phyloP scores from a whole-genome alignment of 176 grass and related monocot species.

The Pharus latifolius region DNA sequence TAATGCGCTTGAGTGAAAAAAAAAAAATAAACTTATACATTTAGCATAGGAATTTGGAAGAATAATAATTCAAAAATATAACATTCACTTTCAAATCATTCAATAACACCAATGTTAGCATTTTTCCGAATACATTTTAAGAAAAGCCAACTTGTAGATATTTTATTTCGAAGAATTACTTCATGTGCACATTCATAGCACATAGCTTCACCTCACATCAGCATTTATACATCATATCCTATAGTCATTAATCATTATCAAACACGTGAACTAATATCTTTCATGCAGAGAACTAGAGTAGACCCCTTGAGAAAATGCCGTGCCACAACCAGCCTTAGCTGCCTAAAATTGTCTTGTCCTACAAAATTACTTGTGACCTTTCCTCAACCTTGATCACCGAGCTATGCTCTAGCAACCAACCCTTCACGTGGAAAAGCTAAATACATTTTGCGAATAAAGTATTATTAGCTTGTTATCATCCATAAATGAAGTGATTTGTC shows the following conservation, averaged over 20 bases:
- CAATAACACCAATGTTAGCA: background rate
- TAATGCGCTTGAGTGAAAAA: background rate
- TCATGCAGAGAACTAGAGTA: background rate
- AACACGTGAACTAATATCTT: background rate
- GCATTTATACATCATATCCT: background rate
- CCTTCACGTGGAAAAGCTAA: background rate
- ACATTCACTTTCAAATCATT: background rate
- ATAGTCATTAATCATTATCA: too few relatives aligned
- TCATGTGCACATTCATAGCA: background rate
- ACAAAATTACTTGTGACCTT: background rate
- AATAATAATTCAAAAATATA: background rate
- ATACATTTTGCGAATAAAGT: background rate
- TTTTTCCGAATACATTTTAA: background rate
- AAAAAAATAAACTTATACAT: background rate
- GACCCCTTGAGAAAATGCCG: background rate
- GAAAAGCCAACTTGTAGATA: background rate
- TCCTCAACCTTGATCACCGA: background rate
- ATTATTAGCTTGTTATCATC: background rate
- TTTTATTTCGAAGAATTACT: background rate
- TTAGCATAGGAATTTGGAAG: background rate
- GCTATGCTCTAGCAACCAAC: background rate
- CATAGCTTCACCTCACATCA: background rate
- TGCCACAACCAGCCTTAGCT: background rate
- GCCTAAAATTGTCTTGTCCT: background rate
- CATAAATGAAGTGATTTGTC: background rate